Conservation (phyloP, 495 filamentous ascomycete species). For the Aspergillus campestris region DNA sequence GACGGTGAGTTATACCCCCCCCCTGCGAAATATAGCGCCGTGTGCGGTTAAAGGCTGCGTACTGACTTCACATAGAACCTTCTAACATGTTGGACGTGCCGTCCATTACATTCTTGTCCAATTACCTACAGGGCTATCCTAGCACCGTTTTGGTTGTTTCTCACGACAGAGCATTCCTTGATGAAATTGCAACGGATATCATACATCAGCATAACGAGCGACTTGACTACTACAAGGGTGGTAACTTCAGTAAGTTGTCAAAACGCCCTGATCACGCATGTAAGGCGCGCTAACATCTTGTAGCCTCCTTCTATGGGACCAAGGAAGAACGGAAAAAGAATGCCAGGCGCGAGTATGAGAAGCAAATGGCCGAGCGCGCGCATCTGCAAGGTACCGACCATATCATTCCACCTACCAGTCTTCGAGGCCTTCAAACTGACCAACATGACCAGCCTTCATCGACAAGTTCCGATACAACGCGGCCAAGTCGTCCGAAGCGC, state of each 20-base stretch:
- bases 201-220: conserved; percentile 96
- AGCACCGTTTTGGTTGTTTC: conserved; percentile 95
- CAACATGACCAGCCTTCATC: conserved; percentile 62
- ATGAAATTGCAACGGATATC: conserved; percentile 99
- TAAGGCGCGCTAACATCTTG: conserved; percentile 11
- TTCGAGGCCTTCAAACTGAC: conserved; percentile 1
- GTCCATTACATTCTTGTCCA: conserved; percentile 97
- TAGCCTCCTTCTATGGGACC: conserved; percentile 93
- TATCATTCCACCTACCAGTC: conserved; percentile 1
- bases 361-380: conserved; percentile 87
- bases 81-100: conserved; percentile 99
- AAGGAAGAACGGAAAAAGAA: conserved; percentile 96
- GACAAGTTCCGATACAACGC: conserved; percentile 99
- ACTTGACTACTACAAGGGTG: conserved; percentile 96
- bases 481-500: conserved; percentile 95
- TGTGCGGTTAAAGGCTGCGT: not conserved
- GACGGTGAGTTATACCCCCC: conserved; percentile 46
- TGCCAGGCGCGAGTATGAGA: conserved; percentile 96
- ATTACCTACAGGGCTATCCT: conserved; percentile 89
- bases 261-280: not conserved
- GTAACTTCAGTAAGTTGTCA: conserved; percentile 64
- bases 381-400: conserved; percentile 58
- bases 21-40: not conserved
- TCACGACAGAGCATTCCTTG: conserved; percentile 97
- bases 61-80: conserved; percentile 55